A percentile compares a stretch with the other conserved stretches of the same genome.
These are phyloP conservation scores for Vitis labrusca DNA, from an alignment of 164 flowering plant genomes.

Conservation along the genomic window DNA sequence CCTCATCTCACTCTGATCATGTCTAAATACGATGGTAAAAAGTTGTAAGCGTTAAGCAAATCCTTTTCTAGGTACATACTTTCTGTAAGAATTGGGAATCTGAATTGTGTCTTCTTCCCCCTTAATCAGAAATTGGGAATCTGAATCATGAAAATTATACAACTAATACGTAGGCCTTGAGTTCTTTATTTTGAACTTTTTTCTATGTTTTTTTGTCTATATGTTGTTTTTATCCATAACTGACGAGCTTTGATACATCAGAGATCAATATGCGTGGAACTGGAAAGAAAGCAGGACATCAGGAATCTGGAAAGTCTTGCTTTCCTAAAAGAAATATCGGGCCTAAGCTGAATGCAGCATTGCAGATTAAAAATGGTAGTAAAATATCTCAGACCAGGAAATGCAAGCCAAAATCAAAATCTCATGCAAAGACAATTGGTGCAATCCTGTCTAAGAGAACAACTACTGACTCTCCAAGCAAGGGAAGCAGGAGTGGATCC, in stretches of 20 bases:
- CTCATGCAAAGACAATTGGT: constrained; percentile 24
- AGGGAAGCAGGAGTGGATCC: constrained; percentile 22
- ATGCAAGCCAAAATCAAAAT: constrained; percentile 33
- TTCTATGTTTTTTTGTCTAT: too few relatives aligned
- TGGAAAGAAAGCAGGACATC: constrained; percentile 15
- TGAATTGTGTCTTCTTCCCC: too few relatives aligned
- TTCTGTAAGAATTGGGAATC: too few relatives aligned
- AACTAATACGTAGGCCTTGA: too few relatives aligned
- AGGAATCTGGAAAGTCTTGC: constrained; percentile 23
- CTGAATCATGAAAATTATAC: too few relatives aligned
- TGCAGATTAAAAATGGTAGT: constrained; percentile 26
- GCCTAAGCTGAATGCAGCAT: constrained; percentile 24
- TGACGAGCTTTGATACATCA: not conserved
- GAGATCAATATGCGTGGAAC: constrained; percentile 28
- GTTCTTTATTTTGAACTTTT: too few relatives aligned
- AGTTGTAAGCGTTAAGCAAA: too few relatives aligned
- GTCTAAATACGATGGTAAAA: too few relatives aligned
- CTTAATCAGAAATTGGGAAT: too few relatives aligned
- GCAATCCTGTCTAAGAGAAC: constrained; percentile 31
- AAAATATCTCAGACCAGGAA: constrained; percentile 25
- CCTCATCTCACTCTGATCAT: too few relatives aligned
- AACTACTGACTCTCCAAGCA: constrained; percentile 15
- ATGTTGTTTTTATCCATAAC: too few relatives aligned
- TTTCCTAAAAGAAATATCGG: constrained; percentile 23
- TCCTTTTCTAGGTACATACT: too few relatives aligned